Base-by-base conservation (phyloP, 2,329 filamentous ascomycete genomes). In the Arachnomyces sp. region DNA sequence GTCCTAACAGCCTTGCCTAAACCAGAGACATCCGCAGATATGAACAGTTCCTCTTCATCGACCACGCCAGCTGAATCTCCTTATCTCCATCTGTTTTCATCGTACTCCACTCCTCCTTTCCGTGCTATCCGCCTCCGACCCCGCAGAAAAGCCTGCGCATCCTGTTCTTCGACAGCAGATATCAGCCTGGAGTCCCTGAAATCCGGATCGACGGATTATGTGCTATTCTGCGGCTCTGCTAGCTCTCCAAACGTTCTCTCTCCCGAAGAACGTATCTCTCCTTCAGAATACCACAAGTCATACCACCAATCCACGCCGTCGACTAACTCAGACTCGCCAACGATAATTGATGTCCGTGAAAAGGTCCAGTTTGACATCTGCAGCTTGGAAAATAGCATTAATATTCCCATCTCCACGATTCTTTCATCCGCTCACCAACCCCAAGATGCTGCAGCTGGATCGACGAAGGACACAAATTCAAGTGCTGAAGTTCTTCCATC, bases 321-420 rank as follows among this genome's bases (percentile, higher is more conserved):
- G 37, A n/a, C 29, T 35, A 25, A 21, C 7, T 6, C 12, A 28
- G 29, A 29, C n/a, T 3, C 15, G 2, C 78, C 82, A 39, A 55
- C 86, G 1, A 63, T 95, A 2, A 61, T 96, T 2, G 92, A 96
- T 49, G 87, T 94, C 1, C 74, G 92, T 2, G 87, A 94, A 51
- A 78, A 78, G 52, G 84, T 87, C 18, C 86, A 95, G 45, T 95
- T 86, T 49, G 82, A 84, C 12, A 80, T 96, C 33, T 88, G 83
- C 47, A 80, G 73, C 45, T 70, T 98, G 6, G 69, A 79, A 0
- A 84, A 84, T 0, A 86, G 86, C 17, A 65, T 93, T 37, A 95
- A 70, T 38, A 56, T 71, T 14, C 68, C 68, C 2, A 64, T 71
- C 7, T 66, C 65, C 2, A 54, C 47, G 2, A 66, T 71, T 16